These are phyloP conservation scores for Iodosphaeria phyllophila DNA, from an alignment of 2,329 filamentous ascomycete genomes.

Conservation along the genomic window DNA sequence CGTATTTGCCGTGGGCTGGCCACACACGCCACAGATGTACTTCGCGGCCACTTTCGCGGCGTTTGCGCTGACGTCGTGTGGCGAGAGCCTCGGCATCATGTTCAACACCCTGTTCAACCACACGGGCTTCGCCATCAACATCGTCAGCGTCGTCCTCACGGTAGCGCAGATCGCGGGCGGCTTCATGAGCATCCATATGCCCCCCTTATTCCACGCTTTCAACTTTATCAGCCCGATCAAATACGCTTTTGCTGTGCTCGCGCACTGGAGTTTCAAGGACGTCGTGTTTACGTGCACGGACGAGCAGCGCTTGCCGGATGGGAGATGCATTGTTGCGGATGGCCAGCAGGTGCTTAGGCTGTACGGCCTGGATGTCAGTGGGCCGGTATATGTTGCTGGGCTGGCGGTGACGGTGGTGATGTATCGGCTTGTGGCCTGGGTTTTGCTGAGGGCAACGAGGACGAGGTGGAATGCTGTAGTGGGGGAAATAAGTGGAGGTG, in stretches of 20 bases:
- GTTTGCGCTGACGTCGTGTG: slow-evolving; percentile 56
- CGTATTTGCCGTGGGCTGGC: slow-evolving; percentile 45
- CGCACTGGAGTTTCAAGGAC: slow-evolving; percentile 41
- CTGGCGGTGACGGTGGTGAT: slow-evolving; percentile 43
- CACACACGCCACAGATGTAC: slow-evolving; percentile 42
- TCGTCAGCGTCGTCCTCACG: slow-evolving; percentile 50
- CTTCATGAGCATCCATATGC: slow-evolving; percentile 52
- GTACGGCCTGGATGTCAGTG: slow-evolving; percentile 42
- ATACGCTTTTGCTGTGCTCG: slow-evolving; percentile 48
- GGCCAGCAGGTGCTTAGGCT: slow-evolving; percentile 48
- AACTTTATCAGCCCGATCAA: slow-evolving; percentile 58
- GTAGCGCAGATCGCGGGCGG: slow-evolving; percentile 56
- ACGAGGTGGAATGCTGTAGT: slow-evolving; percentile 26
- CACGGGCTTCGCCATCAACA: slow-evolving; percentile 58
- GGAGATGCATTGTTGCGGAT: slow-evolving; percentile 43
- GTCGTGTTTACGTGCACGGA: slow-evolving; percentile 46
- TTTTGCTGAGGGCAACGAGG: slow-evolving; percentile 32
- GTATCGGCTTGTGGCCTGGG: slow-evolving; percentile 47
- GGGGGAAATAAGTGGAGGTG: slow-evolving; percentile 8
- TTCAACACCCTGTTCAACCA: slow-evolving; percentile 62
- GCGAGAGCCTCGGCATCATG: slow-evolving; percentile 60
- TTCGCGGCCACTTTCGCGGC: slow-evolving; percentile 50
- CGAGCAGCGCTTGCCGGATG: slow-evolving; percentile 36
- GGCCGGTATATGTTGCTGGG: slow-evolving; percentile 39
- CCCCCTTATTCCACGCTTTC: slow-evolving; percentile 42